Evolutionary conservation across 441 rosid species (phyloP).

Genomic region (Theobroma grandiflorum): DNA sequence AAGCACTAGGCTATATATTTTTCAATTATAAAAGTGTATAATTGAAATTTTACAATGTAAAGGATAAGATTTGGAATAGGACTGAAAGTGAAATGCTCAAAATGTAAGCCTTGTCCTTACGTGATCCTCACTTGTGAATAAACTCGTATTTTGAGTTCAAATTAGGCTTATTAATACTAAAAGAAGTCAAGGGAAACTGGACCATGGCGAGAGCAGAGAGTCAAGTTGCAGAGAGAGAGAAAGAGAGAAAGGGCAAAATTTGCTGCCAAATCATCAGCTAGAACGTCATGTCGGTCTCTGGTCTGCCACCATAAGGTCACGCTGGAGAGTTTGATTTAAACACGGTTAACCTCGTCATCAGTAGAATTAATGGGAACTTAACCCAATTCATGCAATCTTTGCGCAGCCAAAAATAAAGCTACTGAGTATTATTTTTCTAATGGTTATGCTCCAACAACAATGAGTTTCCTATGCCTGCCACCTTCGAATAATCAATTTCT

Average conservation of each 20-base stretch:
- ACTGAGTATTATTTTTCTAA: neutral
- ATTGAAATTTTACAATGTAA: too few relatives aligned
- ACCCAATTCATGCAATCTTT: neutral
- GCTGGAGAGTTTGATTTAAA: neutral
- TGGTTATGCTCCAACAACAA: constrained; percentile 3
- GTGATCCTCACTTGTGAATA: too few relatives aligned
- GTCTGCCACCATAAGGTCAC: neutral
- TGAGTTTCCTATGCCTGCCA: neutral
- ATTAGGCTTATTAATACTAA: neutral
- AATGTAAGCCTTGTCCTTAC: too few relatives aligned
- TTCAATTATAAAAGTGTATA: too few relatives aligned
- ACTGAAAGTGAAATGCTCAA: too few relatives aligned
- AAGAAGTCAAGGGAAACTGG: neutral
- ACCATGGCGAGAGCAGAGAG: neutral
- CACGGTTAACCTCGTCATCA: neutral
- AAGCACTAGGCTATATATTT: neutral
- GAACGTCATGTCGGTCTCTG: neutral
- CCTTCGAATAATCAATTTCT: neutral
- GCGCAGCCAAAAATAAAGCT: neutral
- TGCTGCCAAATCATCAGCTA: neutral
- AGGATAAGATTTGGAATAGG: too few relatives aligned
- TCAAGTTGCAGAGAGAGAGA: neutral
- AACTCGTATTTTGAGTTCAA: too few relatives aligned
- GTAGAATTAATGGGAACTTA: neutral
- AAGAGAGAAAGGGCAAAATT: neutral